A percentile compares a stretch with the other conserved stretches of the same genome.
These are phyloP conservation scores for Solanum medicagineum DNA, from an alignment of 257 asterid species.

Conservation along the genomic window DNA sequence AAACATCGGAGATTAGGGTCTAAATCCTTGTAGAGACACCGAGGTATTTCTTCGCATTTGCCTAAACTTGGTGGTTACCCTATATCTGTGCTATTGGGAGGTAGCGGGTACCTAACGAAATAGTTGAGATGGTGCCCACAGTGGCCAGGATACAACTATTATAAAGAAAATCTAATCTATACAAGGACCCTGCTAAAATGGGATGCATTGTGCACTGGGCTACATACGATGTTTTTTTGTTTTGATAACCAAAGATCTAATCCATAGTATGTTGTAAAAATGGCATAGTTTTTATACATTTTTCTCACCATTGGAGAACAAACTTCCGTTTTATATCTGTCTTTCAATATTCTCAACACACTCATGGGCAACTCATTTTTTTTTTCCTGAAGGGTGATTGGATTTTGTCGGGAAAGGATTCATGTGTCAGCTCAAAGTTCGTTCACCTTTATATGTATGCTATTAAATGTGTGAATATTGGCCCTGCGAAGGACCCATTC, in stretches of 20 bases:
- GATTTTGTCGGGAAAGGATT: constrained; percentile 59
- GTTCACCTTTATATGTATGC: constrained; percentile 61
- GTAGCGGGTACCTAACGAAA: neutral
- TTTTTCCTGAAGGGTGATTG: constrained; percentile 73
- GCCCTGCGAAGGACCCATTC: constrained; percentile 77
- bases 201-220: neutral
- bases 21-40: neutral
- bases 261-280: neutral
- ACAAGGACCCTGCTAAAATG: neutral
- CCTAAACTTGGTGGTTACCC: neutral
- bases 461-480: constrained; percentile 59
- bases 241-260: neutral
- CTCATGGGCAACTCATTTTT: neutral
- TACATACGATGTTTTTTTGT: neutral
- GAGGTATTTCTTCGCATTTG: neutral
- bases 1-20: neutral
- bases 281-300: neutral
- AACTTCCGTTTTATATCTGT: neutral
- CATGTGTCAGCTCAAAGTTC: constrained; percentile 36
- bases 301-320: neutral
- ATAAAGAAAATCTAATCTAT: neutral
- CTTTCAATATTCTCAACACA: neutral
- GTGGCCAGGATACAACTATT: neutral
- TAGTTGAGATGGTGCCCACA: neutral
- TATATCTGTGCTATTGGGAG: neutral